These are phyloP conservation scores for Eruca vesicaria DNA, from an alignment of 441 rosid species.

Conservation along the genomic window DNA sequence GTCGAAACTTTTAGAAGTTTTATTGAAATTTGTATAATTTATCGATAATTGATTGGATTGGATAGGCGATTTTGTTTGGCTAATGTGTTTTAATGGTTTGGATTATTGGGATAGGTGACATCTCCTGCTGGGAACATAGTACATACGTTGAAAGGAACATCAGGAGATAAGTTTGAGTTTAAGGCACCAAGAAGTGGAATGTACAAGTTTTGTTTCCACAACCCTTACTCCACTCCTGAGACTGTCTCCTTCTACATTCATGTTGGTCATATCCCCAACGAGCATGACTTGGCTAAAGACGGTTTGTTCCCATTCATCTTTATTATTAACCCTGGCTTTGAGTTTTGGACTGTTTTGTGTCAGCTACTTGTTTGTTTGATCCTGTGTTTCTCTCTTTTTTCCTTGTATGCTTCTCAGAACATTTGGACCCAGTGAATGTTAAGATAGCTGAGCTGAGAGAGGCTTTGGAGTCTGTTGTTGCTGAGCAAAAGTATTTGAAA, in stretches of 20 bases:
- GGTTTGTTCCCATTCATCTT: conserved; percentile 37
- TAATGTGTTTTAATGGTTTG: background rate
- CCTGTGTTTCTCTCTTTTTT: background rate
- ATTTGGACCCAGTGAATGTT: conserved; percentile 90
- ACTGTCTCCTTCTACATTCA: conserved; percentile 91
- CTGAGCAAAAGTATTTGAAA: conserved; percentile 91
- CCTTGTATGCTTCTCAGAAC: conserved; percentile 54
- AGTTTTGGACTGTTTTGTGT: background rate
- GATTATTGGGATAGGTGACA: conserved; percentile 49
- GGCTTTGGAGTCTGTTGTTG: conserved; percentile 85
- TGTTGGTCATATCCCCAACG: conserved; percentile 89
- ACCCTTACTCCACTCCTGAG: conserved; percentile 84
- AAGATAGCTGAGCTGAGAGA: conserved; percentile 96
- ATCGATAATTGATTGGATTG: background rate
- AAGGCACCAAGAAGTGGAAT: conserved; percentile 88
- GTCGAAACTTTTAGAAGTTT: no score
- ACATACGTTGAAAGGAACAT: conserved; percentile 67
- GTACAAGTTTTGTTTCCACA: conserved; percentile 93
- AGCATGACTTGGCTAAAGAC: conserved; percentile 84
- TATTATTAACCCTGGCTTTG: background rate
- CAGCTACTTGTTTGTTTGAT: conserved; percentile 12
- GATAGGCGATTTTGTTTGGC: background rate
- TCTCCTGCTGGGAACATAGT: conserved; percentile 69
- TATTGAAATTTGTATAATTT: background rate
- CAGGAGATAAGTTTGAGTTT: conserved; percentile 87